phyloP scores from a whole-genome alignment of 768 basidiomycete genomes.

The Cubamyces sp. region DNA sequence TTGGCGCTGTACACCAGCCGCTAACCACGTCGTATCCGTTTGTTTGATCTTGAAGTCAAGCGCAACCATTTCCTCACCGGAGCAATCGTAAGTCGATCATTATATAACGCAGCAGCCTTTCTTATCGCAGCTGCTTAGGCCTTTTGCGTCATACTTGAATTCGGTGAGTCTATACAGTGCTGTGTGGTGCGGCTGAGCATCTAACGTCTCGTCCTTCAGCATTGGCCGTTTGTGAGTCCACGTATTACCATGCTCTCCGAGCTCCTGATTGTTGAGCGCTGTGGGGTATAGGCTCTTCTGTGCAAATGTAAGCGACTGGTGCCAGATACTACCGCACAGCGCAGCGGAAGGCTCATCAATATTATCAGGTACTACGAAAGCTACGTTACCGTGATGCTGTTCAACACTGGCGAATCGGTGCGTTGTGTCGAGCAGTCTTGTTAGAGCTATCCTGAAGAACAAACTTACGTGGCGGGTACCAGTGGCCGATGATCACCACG shows the following conservation, averaged over 20 bases:
- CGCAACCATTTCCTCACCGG: neutral
- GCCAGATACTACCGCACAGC: neutral
- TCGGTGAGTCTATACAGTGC: neutral
- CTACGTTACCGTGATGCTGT: conserved; percentile 3
- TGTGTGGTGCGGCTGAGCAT: neutral
- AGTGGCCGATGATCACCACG: conserved; percentile 16
- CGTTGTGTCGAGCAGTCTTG: neutral
- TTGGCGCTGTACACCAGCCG: too few species aligned
- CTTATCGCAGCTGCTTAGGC: neutral
- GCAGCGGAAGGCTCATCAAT: neutral
- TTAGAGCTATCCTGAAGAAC: neutral
- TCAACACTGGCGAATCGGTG: neutral
- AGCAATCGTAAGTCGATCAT: neutral
- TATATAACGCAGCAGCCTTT: neutral
- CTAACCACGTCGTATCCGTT: too few species aligned
- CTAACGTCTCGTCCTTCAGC: neutral
- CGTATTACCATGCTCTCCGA: too few species aligned
- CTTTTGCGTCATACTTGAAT: neutral
- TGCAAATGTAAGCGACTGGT: neutral
- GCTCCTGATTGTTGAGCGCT: neutral
- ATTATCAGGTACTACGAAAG: neutral
- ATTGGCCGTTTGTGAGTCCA: conserved; percentile 4
- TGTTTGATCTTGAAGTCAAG: neutral
- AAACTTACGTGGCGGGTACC: neutral
- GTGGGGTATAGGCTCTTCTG: neutral